These are phyloP conservation scores for Begonia loranthoides DNA, from an alignment of 306 rosid species.

Conservation along the genomic window DNA sequence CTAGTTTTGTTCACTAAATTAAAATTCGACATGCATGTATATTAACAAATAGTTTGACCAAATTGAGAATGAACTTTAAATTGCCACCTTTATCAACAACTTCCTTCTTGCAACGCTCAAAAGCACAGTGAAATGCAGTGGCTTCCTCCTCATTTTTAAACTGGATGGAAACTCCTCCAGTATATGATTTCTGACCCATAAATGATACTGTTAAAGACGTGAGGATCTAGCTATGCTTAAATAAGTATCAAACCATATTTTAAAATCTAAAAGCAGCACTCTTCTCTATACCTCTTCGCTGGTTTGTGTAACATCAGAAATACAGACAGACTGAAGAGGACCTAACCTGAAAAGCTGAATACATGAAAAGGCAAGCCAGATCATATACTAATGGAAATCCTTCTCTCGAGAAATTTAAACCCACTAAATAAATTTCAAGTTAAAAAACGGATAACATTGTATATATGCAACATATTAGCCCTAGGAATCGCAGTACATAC, in stretches of 20 bases:
- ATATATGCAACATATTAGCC: conserved; percentile 1
- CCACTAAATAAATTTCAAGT: neutral
- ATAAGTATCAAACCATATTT: neutral
- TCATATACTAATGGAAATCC: neutral
- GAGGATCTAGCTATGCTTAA: conserved; percentile 4
- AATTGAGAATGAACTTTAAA: conserved; percentile 8
- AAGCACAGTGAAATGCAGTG: conserved; percentile 47
- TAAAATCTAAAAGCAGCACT: neutral
- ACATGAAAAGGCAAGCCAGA: conserved; percentile 14
- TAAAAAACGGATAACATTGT: no score
- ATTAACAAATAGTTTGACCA: neutral
- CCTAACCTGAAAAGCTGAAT: conserved; percentile 57
- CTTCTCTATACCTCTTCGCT: conserved; percentile 32
- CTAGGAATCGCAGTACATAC: neutral
- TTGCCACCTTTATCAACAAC: conserved; percentile 44
- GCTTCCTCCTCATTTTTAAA: conserved; percentile 73
- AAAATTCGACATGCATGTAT: neutral
- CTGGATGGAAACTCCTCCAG: conserved; percentile 44
- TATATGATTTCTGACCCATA: conserved; percentile 45
- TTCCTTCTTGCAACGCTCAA: conserved; percentile 66
- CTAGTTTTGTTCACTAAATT: no score
- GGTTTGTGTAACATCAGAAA: conserved; percentile 35
- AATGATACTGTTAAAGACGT: conserved; percentile 14
- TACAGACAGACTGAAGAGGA: conserved; percentile 55
- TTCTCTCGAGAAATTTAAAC: neutral